Evolutionary conservation across 768 basidiomycete genomes (phyloP), one percentile per base, ranked within the genome.

Genomic region (Leccinum truebloodii): DNA sequence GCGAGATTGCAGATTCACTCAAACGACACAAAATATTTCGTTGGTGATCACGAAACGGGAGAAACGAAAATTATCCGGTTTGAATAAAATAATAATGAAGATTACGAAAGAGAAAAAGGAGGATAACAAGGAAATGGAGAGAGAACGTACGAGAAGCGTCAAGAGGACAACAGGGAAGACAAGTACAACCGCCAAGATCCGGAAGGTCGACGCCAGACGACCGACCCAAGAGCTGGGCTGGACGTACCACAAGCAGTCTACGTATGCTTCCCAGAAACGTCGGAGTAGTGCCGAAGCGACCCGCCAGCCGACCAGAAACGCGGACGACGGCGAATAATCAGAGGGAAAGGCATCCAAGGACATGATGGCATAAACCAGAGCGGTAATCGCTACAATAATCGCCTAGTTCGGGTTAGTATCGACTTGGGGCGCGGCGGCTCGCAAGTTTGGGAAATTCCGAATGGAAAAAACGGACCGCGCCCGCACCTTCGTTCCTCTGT

Each of bases 181-280:
- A 59, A 77, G 65, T 37, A 88, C 22, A 59, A 80, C 73, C 24
- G 90, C 87, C 61, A 92, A 79, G 52, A 90, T 71, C 58, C 89
- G 87, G 65, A 81, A 88, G 6, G 77, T 77, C 44, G 81, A 86
- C 18, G 90, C 88, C 37, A 82, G 78, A 61, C 80, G 82, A 44
- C 80, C 82, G 52, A 92, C 86, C 85, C 84, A 88, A 4, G 91
- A 92, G 44, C 79, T 76, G 3, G 83, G 78, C 51, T 82, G 70
- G 66, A 89, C 90, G 65, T 81, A 74, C 83, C 85, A 88, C 24
- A 92, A 78, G 66, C 87, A 79, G 39, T 83, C 74, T 58, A 86
- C 63, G 66, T 92, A 92, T 60, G 76, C 77, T 22, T 78, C 68
- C 88, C 88, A 90, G 37, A 89, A 64, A 6, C 76, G 69, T 30